Conservation (phyloP, 2,329 filamentous ascomycete genomes). For the Parastagonospora nodorum region DNA sequence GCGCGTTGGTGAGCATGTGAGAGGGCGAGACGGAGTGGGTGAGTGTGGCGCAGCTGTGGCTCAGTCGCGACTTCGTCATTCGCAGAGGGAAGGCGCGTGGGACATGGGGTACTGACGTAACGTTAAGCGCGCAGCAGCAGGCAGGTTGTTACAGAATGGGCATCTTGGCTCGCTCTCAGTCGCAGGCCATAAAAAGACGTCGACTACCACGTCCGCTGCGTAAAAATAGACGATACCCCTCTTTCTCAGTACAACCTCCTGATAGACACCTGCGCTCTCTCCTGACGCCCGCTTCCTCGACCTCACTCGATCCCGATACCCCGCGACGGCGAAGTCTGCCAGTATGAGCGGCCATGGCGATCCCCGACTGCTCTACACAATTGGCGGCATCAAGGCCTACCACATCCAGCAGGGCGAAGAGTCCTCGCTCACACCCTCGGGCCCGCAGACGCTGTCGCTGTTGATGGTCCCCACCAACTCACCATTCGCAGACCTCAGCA, state of each 20-base stretch:
- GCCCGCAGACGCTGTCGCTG: conserved; percentile 88
- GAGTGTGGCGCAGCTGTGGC: conserved; percentile 4
- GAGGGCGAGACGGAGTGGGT: conserved; percentile 1
- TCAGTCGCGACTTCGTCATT: not conserved
- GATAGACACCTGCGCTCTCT: not conserved
- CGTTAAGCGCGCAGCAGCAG: conserved; percentile 20
- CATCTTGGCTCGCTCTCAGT: conserved; percentile 4
- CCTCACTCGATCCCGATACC: conserved; percentile 5
- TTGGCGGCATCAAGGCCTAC: conserved; percentile 88
- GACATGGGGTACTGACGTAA: conserved; percentile 10
- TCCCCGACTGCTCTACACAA: conserved; percentile 60
- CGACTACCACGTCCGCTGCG: conserved; percentile 4
- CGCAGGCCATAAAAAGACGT: conserved; percentile 17
- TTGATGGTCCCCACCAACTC: conserved; percentile 94
- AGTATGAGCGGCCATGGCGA: conserved; percentile 59
- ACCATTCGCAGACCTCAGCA: conserved; percentile 62
- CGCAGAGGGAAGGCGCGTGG: not conserved
- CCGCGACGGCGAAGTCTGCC: conserved; percentile 13
- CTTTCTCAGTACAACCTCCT: conserved; percentile 3
- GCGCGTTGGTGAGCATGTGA: conserved; percentile 8
- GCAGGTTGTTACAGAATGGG: conserved; percentile 13
- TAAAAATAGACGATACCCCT: conserved; percentile 21
- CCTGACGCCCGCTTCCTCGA: not conserved
- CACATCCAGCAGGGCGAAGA: conserved; percentile 90
- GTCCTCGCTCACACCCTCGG: conserved; percentile 78